Base-by-base conservation (phyloP, 139 green algal species). In the Diplosphaera chodatii region DNA sequence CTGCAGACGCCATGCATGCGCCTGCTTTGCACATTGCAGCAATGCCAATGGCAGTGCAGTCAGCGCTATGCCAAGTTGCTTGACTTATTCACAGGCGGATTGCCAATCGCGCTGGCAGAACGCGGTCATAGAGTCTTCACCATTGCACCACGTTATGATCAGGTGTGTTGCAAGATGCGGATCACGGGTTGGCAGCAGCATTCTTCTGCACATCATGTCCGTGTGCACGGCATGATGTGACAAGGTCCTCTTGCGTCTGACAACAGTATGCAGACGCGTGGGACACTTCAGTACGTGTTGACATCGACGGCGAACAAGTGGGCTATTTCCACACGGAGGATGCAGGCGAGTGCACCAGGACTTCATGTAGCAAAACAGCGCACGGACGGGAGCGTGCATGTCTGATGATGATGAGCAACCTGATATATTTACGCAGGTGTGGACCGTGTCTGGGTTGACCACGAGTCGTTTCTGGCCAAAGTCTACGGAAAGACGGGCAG, bases 281-380 rank as follows among this genome's bases (percentile, higher is more conserved):
- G 95, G 95, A 99, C 79, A 98, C 94, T 1, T 85, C 72, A 64
- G 82, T 96, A 25, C 68, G 69, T 4, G 41, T 90, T 55, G 87
- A 94, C 63, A 80, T 97, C 2, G 81, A 91, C 67, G 93, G 92
- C 55, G 86, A 97, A 83, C 59, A 81, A 25, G 91, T 99, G 5
- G 83, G 95, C n/a, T 99, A 89, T 84, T 99, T 99, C 87, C 95
- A 99, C 87, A 87, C 86, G 31, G 87, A 93, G 72, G 96, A 48
- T 48, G 37, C 37, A 48, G 8, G 37, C 37, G 10, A 48, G 37
- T 48, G 37, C 37, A 21, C 10, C 10, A 21, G 37, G 13, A 48
- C 37, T 48, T 13, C 37, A 48, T 13, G 37, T 8, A 21, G 37
- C 37, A 8, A 48, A n/a, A n/a, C n/a, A n/a, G n/a, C n/a, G n/a